Conservation (phyloP, 2,329 filamentous ascomycete genomes). For the Ceratocystis smalleyi region DNA sequence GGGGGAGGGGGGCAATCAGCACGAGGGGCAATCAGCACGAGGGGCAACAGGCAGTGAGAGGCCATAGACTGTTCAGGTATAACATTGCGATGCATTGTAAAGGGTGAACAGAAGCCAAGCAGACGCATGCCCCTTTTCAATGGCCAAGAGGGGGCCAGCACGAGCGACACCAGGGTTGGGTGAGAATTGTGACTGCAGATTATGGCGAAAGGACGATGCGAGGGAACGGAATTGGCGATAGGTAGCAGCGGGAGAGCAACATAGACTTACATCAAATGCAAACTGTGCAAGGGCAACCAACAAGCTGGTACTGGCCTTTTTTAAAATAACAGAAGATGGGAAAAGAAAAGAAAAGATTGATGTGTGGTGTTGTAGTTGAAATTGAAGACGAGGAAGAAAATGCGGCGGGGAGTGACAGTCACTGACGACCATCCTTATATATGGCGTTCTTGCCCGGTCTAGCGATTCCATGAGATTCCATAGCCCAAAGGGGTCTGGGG, state of each 20-base stretch:
- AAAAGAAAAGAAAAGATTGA: conserved; percentile 13
- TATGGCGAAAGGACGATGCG: not conserved
- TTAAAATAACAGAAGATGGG: conserved; percentile 14
- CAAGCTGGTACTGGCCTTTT: conserved; percentile 12
- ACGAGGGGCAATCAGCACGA: conserved; percentile 7
- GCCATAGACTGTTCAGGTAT: not conserved
- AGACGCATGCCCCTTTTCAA: too few relatives aligned
- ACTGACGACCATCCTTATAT: conserved; percentile 11
- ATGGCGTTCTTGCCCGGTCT: conserved; percentile 8
- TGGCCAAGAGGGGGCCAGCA: too few relatives aligned
- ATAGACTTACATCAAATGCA: conserved; percentile 18
- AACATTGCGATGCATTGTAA: conserved; percentile 7
- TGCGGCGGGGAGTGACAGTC: conserved; percentile 10
- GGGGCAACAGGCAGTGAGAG: conserved; percentile 3
- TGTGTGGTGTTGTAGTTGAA: not conserved
- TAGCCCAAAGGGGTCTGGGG: conserved; percentile 13
- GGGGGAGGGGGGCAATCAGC: not conserved
- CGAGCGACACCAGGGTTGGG: too few relatives aligned
- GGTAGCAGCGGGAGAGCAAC: not conserved
- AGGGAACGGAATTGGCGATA: not conserved
- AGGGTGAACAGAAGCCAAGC: not conserved
- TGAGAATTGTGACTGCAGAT: not conserved
- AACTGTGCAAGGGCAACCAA: conserved; percentile 16
- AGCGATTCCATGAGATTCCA: conserved; percentile 19
- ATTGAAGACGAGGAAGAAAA: conserved; percentile 11